Evolutionary conservation across 2,329 filamentous ascomycete species (phyloP).

Genomic region (Fusarium sp.): DNA sequence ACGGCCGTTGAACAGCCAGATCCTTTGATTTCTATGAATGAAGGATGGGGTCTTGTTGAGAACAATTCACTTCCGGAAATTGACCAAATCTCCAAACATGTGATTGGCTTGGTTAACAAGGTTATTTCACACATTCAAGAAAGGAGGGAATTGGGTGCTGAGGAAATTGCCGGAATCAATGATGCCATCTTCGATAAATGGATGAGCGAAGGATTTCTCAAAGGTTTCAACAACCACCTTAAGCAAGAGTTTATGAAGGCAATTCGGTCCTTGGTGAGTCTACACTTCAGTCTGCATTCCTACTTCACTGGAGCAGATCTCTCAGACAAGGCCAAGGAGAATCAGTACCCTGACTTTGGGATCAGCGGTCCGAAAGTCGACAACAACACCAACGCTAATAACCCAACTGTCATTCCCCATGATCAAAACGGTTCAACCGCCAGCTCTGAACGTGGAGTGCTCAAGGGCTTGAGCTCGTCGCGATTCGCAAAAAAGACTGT

Average conservation of each 20-base stretch:
- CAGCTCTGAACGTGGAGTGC: neutral
- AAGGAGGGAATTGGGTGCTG: conserved; percentile 18
- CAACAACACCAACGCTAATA: neutral
- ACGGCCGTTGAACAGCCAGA: neutral
- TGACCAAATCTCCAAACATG: neutral
- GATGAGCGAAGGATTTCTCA: conserved; percentile 45
- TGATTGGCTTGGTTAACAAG: conserved; percentile 18
- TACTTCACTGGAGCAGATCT: neutral
- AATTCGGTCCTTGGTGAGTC: conserved; percentile 36
- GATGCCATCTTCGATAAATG: conserved; percentile 47
- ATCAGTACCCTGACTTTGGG: neutral
- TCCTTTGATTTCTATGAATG: conserved; percentile 27
- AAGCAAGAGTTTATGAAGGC: conserved; percentile 39
- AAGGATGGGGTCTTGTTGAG: conserved; percentile 9
- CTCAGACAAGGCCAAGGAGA: neutral
- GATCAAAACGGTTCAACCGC: neutral
- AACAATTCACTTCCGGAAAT: conserved; percentile 14
- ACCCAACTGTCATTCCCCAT: neutral
- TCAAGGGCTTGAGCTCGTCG: conserved; percentile 37
- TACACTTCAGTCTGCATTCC: neutral
- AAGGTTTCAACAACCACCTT: conserved; percentile 41
- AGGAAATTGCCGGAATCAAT: conserved; percentile 44
- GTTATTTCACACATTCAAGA: conserved; percentile 23
- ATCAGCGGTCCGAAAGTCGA: neutral
- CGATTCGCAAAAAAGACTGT: conserved; percentile 27